These are phyloP conservation scores for Botrytis fabae DNA, from an alignment of 2,329 filamentous ascomycete species.

Conservation along the genomic window DNA sequence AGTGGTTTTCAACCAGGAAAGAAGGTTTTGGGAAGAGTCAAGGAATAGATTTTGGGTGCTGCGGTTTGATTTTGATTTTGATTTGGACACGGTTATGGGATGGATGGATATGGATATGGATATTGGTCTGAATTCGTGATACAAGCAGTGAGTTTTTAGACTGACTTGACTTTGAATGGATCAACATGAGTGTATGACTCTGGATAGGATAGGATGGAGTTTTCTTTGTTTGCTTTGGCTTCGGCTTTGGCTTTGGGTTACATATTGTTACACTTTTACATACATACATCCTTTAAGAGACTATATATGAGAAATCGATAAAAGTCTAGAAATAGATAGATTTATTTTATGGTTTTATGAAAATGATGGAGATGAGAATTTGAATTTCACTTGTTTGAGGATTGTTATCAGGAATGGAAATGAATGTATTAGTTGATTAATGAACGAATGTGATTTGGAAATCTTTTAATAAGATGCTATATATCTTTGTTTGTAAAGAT, in stretches of 20 bases:
- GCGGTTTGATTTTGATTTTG: not conserved
- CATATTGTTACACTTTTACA: too few relatives aligned
- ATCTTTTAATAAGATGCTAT: too few relatives aligned
- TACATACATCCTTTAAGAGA: not conserved
- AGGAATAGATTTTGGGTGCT: not conserved
- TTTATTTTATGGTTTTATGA: not conserved
- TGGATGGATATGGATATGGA: not conserved
- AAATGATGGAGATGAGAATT: not conserved
- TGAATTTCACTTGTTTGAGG: too few relatives aligned
- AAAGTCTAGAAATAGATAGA: conserved; percentile 6
- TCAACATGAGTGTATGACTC: not conserved
- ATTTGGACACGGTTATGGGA: not conserved
- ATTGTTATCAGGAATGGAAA: too few relatives aligned
- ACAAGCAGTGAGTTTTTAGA: not conserved
- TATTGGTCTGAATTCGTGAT: not conserved
- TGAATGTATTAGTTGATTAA: too few relatives aligned
- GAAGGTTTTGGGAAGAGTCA: conserved; percentile 15
- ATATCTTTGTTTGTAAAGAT: too few relatives aligned
- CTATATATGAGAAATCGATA: not conserved
- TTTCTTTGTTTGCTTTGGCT: not conserved
- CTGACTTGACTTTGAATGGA: not conserved
- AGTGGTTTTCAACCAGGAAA: conserved; percentile 11
- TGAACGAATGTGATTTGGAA: too few relatives aligned
- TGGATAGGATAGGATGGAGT: not conserved
- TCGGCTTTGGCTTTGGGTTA: not conserved